Evolutionary conservation across 345 rosid species (phyloP).

Genomic region (Sonneratia caseolaris): DNA sequence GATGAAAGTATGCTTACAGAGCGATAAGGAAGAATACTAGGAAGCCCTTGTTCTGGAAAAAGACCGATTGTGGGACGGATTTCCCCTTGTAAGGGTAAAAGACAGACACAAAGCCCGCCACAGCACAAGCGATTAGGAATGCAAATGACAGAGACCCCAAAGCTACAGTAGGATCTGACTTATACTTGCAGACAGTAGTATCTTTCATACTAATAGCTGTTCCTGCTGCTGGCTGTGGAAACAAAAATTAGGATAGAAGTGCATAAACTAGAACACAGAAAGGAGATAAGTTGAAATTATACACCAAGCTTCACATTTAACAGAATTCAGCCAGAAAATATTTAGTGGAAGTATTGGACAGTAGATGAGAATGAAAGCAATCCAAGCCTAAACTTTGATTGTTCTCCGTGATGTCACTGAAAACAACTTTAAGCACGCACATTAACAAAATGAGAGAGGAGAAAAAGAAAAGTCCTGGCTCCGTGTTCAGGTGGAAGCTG

Average conservation of each 20-base stretch:
- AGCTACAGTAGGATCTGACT: slow-evolving; percentile 60
- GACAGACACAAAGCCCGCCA: slow-evolving; percentile 51
- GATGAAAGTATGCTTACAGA: slow-evolving; percentile 32
- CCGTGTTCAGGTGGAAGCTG: not conserved
- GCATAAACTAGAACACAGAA: not conserved
- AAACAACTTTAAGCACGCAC: not conserved
- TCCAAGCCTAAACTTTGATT: not conserved
- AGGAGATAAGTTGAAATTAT: not conserved
- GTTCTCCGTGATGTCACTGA: not conserved
- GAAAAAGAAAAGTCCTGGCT: not conserved
- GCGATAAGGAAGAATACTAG: slow-evolving; percentile 69
- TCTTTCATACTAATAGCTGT: slow-evolving; percentile 46
- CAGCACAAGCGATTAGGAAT: slow-evolving; percentile 42
- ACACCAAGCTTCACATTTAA: not conserved
- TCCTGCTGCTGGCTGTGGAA: slow-evolving; percentile 62
- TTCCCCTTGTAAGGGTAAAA: slow-evolving; percentile 75
- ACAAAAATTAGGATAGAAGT: slow-evolving; percentile 1
- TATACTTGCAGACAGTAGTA: slow-evolving; percentile 70
- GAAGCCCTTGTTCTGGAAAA: slow-evolving; percentile 54
- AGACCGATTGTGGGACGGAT: slow-evolving; percentile 54
- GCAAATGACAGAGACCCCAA: slow-evolving; percentile 71
- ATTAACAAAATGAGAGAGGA: not conserved
- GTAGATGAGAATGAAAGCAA: not conserved
- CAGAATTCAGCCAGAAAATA: not conserved
- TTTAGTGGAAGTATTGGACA: not conserved